Conservation (phyloP, 306 rosid genomes). For the Sicyos edulis region DNA sequence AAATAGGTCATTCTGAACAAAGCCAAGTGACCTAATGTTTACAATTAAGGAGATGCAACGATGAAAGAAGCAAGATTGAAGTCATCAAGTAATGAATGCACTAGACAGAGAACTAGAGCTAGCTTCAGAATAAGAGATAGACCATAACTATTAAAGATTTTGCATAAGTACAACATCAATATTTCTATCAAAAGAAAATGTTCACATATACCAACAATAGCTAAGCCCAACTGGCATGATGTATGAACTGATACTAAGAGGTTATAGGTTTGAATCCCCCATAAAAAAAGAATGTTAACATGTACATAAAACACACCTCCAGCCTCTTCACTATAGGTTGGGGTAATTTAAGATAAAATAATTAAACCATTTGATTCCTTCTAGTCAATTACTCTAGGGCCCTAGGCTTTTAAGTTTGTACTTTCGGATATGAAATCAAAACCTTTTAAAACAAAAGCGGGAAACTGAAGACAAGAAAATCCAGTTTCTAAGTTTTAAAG, state of each 20-base stretch:
- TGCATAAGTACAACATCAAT: not conserved
- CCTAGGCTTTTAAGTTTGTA: not conserved
- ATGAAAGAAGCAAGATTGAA: not conserved
- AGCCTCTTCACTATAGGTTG: not conserved
- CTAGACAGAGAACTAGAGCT: not conserved
- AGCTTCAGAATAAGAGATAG: conserved; percentile 1
- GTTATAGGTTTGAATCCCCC: too few species aligned
- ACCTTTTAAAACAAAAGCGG: not conserved
- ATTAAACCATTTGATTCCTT: not conserved
- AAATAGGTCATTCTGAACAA: conserved; percentile 13
- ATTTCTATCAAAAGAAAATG: not conserved
- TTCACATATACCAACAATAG: not conserved
- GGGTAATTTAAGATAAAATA: not conserved
- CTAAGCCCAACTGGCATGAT: too few species aligned
- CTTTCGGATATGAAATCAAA: not conserved
- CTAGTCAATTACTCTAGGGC: not conserved
- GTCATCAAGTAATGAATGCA: not conserved
- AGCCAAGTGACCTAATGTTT: conserved; percentile 4
- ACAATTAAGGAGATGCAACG: not conserved
- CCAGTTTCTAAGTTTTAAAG: not conserved
- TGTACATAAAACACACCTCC: not conserved
- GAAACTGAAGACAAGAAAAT: not conserved
- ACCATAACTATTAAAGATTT: not conserved
- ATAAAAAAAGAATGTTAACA: too few species aligned
- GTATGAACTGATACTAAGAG: too few species aligned